Evolutionary conservation across 148 eudicot genomes (phyloP), one percentile per base, ranked within the genome.

Genomic region (Fagopyrum homotropicum): DNA sequence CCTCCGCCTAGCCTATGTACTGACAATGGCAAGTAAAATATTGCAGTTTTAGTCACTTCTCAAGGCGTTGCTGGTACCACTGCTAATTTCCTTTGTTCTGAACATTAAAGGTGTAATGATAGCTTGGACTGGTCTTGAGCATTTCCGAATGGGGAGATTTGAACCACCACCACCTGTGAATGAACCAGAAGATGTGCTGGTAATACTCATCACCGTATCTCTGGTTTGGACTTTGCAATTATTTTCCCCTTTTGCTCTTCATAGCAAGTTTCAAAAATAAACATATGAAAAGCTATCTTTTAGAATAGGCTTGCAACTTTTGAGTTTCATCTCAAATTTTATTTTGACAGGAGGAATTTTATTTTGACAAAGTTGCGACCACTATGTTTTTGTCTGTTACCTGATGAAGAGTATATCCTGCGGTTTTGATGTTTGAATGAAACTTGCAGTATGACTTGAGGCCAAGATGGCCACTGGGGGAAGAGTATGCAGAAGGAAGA

Each of bases 1-100:
- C 99, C 99, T 79, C 99, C 99, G 77, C 98, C 99, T 76, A 88
- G 89, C 80, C 92, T 95, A 69, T 95, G 99, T 80, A 95, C 99
- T 3, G 99, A 95, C 79, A 95, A 95, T 78, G 99, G 99, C 90
- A 75, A 76, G 78, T 76, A 76, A 63, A 54, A 64, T 12, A 4
- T 30, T 35, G 70, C 45, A 64, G 70, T 11, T 64, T 35, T 40
- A 64, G 40, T 64, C 15, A 14, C 46, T 64, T 64, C 45, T 64
- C 40, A 45, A 35, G 46, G 45, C 14, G 15, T 64, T 35, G 17
- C 66, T 60, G 14, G 4, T 64, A 12, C 29, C 40, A 2, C 2
- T 35, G 14, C 70, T 64, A 64, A 64, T 12, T 35, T 12, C 8
- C 10, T 64, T 45, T 14, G 70, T 35, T 40, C 44, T 64, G 70